Base-by-base conservation (phyloP, 1,284 basidiomycete species). In the Cryptococcus sp. region DNA sequence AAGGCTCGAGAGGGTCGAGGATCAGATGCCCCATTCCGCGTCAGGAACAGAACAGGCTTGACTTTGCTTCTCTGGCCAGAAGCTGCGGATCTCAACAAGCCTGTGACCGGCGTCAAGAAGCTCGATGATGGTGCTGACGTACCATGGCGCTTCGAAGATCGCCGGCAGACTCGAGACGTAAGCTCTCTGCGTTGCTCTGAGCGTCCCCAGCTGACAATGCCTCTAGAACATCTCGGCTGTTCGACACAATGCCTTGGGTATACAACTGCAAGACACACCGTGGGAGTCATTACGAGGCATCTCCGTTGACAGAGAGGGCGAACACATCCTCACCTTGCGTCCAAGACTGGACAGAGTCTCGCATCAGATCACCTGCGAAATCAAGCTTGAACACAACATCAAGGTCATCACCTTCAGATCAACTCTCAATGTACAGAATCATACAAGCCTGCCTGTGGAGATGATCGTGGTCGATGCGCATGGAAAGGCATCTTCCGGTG, bases 71-170 rank as follows among this genome's bases (percentile, higher is more conserved):
- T 96, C 20, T 93, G 91, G 90, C 85, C 90, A 13, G 91, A 93
- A 68, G 75, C 82, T 13, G 86, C 88, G 50, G 83, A 83, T 45
- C 83, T 76, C 60, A 73, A 73, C 23, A 80, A 78, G 57, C 73
- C 78, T 10, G 83, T 83, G 49, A 82, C 90, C 55, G 78, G 83
- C 30, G 74, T 78, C 20, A 80, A 81, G 56, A 67, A 77, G 22
- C 69, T 85, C 3, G 81, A 81, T 15, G 86, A 94, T 64, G 89
- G 89, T 47, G 84, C 89, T 64, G 86, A 85, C 2, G 82, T 91
- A 16, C 95, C 98, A 52, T 99, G 96, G 96, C 83, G 93, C 57
- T 99, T 99, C 70, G 93, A 98, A 73, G 95, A 99, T 70, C 95
- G 93, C 89, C 90, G 89, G 77, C 88, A 88, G 8, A 89, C 92